Conservation (phyloP, 306 rosid species). For the Prunus salicina region DNA sequence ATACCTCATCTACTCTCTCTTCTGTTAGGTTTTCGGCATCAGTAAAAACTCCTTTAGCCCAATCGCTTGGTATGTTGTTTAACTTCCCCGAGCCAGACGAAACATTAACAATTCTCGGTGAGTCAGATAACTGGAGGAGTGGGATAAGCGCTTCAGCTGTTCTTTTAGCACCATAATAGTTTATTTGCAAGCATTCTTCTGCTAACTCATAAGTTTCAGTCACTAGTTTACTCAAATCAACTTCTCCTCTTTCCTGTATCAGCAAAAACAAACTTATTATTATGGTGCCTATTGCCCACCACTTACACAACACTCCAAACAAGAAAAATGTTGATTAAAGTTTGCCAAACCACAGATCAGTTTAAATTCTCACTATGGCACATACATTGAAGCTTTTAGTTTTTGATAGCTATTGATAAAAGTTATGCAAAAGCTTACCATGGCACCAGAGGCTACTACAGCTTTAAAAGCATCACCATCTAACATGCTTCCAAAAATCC, state of each 20-base stretch:
- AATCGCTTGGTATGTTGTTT: constrained; percentile 32
- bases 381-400: too few species aligned
- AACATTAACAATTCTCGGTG: constrained; percentile 60
- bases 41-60: constrained; percentile 34
- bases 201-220: constrained; percentile 33
- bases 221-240: constrained; percentile 28
- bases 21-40: constrained; percentile 45
- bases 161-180: constrained; percentile 52
- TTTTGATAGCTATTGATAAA: neutral
- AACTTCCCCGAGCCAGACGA: constrained; percentile 37
- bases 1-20: constrained; percentile 40
- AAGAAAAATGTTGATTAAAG: neutral
- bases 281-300: too few species aligned
- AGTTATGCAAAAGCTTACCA: neutral
- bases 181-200: constrained; percentile 43
- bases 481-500: constrained; percentile 25
- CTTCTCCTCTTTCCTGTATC: constrained; percentile 8
- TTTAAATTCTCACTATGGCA: neutral
- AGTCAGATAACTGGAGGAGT: constrained; percentile 49
- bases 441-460: neutral
- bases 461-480: constrained; percentile 27
- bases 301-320: neutral
- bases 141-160: constrained; percentile 39
- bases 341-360: neutral
- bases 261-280: neutral